phyloP scores from a whole-genome alignment of 169 alveolate genomes.

The Toxoplasma gondii region DNA sequence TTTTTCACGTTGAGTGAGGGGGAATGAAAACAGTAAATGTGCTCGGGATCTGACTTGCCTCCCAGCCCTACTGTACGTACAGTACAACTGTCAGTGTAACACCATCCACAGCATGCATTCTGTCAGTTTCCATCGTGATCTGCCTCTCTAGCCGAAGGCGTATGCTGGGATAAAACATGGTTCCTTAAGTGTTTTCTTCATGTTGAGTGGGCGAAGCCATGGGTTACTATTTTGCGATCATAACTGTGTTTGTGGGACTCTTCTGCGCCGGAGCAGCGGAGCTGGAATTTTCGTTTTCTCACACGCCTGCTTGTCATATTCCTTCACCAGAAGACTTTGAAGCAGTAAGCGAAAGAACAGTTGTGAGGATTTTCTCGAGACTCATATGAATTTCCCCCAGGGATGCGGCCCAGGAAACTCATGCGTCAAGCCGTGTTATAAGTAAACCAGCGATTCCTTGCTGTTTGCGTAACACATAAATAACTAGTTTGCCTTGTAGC shows the following conservation, averaged over 20 bases:
- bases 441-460: not conserved
- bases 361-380: not conserved
- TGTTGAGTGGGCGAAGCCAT: not conserved
- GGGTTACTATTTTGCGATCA: not conserved
- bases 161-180: not conserved
- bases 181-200: not conserved
- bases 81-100: not conserved
- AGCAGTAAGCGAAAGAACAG: not conserved
- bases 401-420: slow-evolving; percentile 45
- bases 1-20: too few relatives aligned
- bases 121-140: not conserved
- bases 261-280: not conserved
- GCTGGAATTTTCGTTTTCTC: not conserved
- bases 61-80: not conserved
- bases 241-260: not conserved
- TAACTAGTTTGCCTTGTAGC: not conserved
- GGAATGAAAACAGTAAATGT: too few relatives aligned
- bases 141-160: not conserved
- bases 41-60: too few relatives aligned
- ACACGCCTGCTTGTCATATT: not conserved
- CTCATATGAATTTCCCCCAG: not conserved
- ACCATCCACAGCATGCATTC: not conserved
- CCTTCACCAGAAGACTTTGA: not conserved
- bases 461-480: not conserved
- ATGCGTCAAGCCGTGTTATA: slow-evolving; percentile 53